phyloP scores from a whole-genome alignment of 345 rosid genomes.

The Brassica rapa region DNA sequence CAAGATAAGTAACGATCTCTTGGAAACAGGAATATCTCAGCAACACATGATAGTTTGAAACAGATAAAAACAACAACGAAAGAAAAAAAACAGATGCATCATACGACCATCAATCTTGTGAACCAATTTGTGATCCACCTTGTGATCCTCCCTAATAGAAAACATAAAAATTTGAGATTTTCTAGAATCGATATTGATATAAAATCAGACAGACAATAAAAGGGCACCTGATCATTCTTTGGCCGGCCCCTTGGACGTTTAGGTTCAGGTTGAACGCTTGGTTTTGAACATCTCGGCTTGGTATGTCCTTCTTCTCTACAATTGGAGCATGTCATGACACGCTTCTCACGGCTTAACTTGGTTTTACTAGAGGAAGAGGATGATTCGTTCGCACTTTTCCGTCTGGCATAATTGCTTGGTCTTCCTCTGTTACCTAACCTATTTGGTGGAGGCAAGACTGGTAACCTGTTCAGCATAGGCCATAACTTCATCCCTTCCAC shows the following conservation, averaged over 20 bases:
- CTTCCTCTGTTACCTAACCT: no score
- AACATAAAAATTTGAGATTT: not conserved
- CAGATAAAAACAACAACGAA: not conserved
- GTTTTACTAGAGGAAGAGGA: no score
- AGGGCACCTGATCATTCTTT: not conserved
- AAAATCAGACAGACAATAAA: not conserved
- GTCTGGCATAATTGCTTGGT: no score
- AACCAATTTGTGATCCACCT: not conserved
- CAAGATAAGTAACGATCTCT: not conserved
- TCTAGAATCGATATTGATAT: not conserved
- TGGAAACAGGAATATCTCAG: not conserved
- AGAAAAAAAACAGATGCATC: not conserved
- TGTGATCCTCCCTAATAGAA: not conserved
- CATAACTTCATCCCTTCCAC: no score
- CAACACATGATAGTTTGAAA: not conserved
- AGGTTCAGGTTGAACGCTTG: no score
- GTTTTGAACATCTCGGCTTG: no score
- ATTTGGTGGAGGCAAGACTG: no score
- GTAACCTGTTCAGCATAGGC: no score
- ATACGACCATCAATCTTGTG: not conserved
- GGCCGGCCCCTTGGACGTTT: not conserved
- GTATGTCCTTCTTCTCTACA: no score
- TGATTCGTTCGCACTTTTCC: no score
- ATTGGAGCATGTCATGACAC: no score
- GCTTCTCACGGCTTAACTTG: no score